Base-by-base conservation (phyloP, 805 yeast species). In the Kodamaea kaohsiungensis region DNA sequence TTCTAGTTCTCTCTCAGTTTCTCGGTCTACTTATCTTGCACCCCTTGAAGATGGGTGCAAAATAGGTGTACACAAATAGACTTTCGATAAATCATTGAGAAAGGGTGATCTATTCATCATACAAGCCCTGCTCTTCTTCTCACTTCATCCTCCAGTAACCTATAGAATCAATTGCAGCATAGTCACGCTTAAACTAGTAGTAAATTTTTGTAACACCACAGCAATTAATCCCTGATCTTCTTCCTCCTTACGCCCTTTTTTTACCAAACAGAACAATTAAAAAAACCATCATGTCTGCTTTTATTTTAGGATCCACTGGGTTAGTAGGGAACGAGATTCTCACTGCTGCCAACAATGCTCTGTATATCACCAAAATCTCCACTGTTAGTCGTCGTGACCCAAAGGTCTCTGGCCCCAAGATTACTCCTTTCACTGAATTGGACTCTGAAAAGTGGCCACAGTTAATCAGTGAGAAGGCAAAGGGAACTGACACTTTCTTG, bases 291-390 rank as follows among this genome's bases (percentile, higher is more conserved):
- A 51, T 46, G 51, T 46, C 51, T 25, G 57, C 63, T 19, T 59
- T 64, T 49, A 50, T 66, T 7, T 57, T 89, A 45, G 97, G 97
- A 1, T 80, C 91, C 27, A 90, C 96, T 1, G 97, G 97, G 1
- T 71, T 89, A 17, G 86, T 87, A 53, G 97, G 96, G 7, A 61
- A 75, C 19, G 77, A 73, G 19, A 78, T 89, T 55, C 65, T 89
- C 52, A 78, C 75, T 52, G 68, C 68, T 22, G 81, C 82, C 5
- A 67, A 69, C 39, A 56, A 63, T 8, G 67, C 80, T 2, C 55
- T 71, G 1, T 61, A 68, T 2, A 73, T 80, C 40, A 52, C 67
- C 1, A 69, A 74, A 17, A 65, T 87, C 5, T 69, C 69, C 38
- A 77, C 90, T 3, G 58, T 88, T 2, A 67, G 84, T 2, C 79